A percentile compares a stretch with the other conserved stretches of the same genome.
These are phyloP conservation scores for Polyplosphaeria fusca DNA, from an alignment of 495 filamentous ascomycete species.

Conservation along the genomic window DNA sequence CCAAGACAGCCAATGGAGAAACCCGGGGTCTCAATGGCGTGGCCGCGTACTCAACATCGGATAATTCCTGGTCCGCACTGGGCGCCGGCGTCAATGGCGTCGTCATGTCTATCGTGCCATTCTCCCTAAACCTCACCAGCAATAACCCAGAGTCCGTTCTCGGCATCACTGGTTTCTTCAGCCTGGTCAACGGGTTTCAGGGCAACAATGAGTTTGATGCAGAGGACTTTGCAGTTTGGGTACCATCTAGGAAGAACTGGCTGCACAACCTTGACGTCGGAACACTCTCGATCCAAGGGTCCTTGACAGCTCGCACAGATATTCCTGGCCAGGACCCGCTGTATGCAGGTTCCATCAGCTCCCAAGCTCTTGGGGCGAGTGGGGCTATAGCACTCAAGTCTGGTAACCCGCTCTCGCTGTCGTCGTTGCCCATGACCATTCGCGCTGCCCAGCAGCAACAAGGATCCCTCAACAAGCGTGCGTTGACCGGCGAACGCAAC, in stretches of 20 bases:
- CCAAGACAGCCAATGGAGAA: conserved; percentile 61
- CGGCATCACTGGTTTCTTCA: conserved; percentile 78
- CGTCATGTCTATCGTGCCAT: conserved; percentile 67
- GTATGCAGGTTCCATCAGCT: conserved; percentile 74
- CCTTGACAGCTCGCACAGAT: conserved; percentile 64
- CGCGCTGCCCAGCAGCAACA: conserved; percentile 40
- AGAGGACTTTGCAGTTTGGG: conserved; percentile 84
- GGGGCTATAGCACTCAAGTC: conserved; percentile 64
- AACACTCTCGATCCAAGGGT: conserved; percentile 64
- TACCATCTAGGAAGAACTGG: conserved; percentile 87
- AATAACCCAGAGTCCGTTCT: conserved; percentile 69
- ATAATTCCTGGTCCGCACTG: conserved; percentile 70
- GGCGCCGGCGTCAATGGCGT: conserved; percentile 83
- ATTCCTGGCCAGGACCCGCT: conserved; percentile 60
- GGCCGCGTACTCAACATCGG: conserved; percentile 63
- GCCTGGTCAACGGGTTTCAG: conserved; percentile 63
- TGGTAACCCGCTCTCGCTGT: conserved; percentile 47
- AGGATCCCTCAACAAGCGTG: conserved; percentile 53
- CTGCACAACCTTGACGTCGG: conserved; percentile 70
- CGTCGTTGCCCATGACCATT: conserved; percentile 61
- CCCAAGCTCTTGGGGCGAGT: conserved; percentile 62
- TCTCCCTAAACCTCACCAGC: conserved; percentile 75
- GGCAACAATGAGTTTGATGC: conserved; percentile 58
- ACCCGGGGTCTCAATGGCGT: conserved; percentile 64
- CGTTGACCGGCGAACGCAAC: conserved; percentile 47